Conservation (phyloP, 805 yeast species). For the Isabelozyma pseudorhagii region DNA sequence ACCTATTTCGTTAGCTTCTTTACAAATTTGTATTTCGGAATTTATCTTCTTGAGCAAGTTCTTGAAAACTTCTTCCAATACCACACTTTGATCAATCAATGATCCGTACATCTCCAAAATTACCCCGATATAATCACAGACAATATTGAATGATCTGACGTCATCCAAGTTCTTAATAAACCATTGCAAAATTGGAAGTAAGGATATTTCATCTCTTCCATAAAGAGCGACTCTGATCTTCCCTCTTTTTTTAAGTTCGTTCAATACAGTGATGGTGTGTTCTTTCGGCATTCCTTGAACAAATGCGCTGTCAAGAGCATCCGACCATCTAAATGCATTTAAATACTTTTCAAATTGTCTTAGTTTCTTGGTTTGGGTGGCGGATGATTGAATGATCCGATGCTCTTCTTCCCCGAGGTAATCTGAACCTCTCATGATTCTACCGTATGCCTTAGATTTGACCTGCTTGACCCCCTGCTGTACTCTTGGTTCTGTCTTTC, state of each 20-base stretch:
- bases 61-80: conserved; percentile 68
- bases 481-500: conserved; percentile 63
- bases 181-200: conserved; percentile 89
- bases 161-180: conserved; percentile 74
- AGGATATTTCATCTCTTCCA: conserved; percentile 79
- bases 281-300: conserved; percentile 76
- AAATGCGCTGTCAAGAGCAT: conserved; percentile 87
- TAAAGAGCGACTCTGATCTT: conserved; percentile 78
- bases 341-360: conserved; percentile 80
- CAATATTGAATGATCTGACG: conserved; percentile 60
- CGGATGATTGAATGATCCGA: conserved; percentile 58
- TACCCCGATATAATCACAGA: conserved; percentile 67
- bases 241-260: conserved; percentile 85
- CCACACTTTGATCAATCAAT: conserved; percentile 70
- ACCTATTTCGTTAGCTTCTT: conserved; percentile 83
- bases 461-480: conserved; percentile 46
- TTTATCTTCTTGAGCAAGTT: conserved; percentile 60
- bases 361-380: conserved; percentile 53
- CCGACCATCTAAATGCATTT: conserved; percentile 87
- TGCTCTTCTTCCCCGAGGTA: conserved; percentile 89
- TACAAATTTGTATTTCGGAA: conserved; percentile 70
- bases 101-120: conserved; percentile 73
- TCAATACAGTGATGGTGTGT: conserved; percentile 74
- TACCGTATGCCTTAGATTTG: conserved; percentile 63
- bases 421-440: conserved; percentile 88